phyloP scores from a whole-genome alignment of 768 basidiomycete species.

The Suillus lakei region DNA sequence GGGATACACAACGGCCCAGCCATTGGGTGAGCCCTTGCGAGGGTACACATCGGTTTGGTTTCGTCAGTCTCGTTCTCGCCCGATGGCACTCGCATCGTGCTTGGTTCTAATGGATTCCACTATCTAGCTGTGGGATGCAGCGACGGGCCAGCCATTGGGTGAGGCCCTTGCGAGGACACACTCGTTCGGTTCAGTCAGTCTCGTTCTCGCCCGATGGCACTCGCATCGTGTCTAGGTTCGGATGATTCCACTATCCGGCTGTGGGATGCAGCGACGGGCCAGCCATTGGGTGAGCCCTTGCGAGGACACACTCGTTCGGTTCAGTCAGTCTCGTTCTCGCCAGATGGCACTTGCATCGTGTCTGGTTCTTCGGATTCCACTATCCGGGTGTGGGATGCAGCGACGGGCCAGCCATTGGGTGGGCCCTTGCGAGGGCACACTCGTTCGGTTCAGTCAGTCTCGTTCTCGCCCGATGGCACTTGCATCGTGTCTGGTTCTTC shows the following conservation, averaged over 20 bases:
- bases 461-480: no score
- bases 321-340: not conserved
- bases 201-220: conserved; percentile 10
- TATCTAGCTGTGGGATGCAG: conserved; percentile 23
- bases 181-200: not conserved
- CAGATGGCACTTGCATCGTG: not conserved
- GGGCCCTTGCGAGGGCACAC: no score
- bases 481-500: no score
- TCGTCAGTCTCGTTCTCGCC: conserved; percentile 22
- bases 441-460: no score
- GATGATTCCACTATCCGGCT: conserved; percentile 6
- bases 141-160: not conserved
- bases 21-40: conserved; percentile 2
- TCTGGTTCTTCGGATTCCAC: not conserved
- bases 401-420: no score
- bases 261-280: conserved; percentile 19
- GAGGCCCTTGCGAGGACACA: not conserved
- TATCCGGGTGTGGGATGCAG: conserved; percentile 7
- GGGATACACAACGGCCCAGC: conserved; percentile 9
- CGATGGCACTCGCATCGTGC: conserved; percentile 21
- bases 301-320: not conserved
- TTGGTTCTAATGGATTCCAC: conserved; percentile 20
- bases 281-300: conserved; percentile 15
- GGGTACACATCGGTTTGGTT: conserved; percentile 22
- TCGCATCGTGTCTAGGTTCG: not conserved